Base-by-base conservation (phyloP, 148 eudicot genomes). In the Cornus kousa region DNA sequence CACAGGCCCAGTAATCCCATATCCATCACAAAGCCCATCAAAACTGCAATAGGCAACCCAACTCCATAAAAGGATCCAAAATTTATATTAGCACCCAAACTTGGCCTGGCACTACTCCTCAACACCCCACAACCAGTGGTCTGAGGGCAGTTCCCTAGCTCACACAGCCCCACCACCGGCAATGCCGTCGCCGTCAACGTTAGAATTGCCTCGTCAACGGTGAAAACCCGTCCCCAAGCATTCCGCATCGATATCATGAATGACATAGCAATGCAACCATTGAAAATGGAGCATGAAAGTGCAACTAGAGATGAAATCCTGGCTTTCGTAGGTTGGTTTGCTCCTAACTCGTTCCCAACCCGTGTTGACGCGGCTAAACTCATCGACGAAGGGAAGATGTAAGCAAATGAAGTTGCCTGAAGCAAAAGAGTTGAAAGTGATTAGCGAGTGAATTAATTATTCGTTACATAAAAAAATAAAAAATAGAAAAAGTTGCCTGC, bases 61-160 rank as follows among this genome's bases (percentile, higher is more conserved):
- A 90, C 85, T 13, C 88, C 89, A 31, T 90, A 90, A 70, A 88
- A 88, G 7, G 93, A 70, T 7, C 89, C 87, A 22, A 93, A 55
- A 67, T 93, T 91, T 23, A 91, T 90, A 43, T 82, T 82, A 1
- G 87, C 92, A 5, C 87, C 92, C 22, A 89, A 43, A 12, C 80
- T 78, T 4, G 89, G 91, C 84, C 94, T 80, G 5, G 92, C 89
- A 23, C 88, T 83, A 14, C 92, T 91, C 43, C 88, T 65, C n/a
- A 89, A 79, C 39, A 83, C 89, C 24, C 92, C 94, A 74, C 92
- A 91, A 73, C 82, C 78, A 70, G 91, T 82, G 75, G 94, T 89
- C 71, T 91, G 92, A 1, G 89, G 92, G 79, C 88, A 87, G 87
- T 91, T 91, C 10, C 92, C 94, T n/a, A 91, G 84, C 85, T 91